A percentile compares a stretch with the other conserved stretches of the same genome.
Conservation (phyloP, 352 stramenopile species). For the Nothophytophthora sp. region DNA sequence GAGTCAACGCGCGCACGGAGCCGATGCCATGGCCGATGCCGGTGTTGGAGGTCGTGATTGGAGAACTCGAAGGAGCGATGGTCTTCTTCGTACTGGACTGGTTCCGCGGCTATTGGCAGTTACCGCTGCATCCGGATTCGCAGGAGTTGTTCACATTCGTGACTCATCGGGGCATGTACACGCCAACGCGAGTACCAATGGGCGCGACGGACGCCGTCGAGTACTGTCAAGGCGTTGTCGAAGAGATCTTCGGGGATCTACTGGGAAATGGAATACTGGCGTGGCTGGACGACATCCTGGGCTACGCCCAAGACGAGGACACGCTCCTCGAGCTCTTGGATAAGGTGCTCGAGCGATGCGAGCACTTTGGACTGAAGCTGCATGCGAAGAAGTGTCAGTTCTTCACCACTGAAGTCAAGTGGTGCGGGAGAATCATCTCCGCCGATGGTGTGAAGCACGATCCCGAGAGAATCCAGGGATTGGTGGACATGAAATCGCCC, state of each 20-base stretch:
- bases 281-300: conserved; percentile 7
- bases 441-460: neutral
- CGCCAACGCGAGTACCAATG: neutral
- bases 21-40: conserved; percentile 20
- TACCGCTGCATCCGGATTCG: no score
- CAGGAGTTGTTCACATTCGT: no score
- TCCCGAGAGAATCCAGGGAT: neutral
- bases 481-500: neutral
- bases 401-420: neutral
- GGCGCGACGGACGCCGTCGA: neutral
- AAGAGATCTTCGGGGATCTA: neutral
- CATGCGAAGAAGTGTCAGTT: conserved; percentile 1
- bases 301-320: no score
- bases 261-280: neutral
- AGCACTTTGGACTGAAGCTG: neutral
- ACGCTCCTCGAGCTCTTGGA: no score
- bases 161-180: neutral
- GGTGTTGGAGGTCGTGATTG: neutral
- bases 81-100: conserved; percentile 18
- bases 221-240: neutral
- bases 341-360: neutral
- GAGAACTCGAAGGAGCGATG: conserved; percentile 2
- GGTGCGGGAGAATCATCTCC: conserved; percentile 6
- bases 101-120: conserved; percentile 17
- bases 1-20: conserved; percentile 13